A percentile compares a stretch with the other conserved stretches of the same genome.
Conservation (phyloP, 2,329 filamentous ascomycete species). For the Colletotrichum destructivum region DNA sequence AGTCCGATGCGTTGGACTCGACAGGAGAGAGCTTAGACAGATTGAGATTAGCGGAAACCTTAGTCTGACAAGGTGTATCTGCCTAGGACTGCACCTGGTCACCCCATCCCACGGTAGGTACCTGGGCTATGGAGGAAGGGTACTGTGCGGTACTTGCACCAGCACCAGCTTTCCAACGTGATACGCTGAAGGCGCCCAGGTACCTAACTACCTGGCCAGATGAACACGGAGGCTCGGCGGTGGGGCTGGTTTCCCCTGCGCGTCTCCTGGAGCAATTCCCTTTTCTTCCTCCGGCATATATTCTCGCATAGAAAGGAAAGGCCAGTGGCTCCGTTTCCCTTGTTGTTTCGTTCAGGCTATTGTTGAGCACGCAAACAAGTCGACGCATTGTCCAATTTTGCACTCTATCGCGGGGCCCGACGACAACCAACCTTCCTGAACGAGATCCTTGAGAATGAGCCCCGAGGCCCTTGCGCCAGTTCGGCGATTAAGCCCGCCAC, state of each 20-base stretch:
- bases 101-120: no score
- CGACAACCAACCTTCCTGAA: background rate
- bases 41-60: slow-evolving; percentile 28
- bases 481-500: background rate
- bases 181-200: background rate
- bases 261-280: slow-evolving; percentile 26
- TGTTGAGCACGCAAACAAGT: background rate
- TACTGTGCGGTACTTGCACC: no score
- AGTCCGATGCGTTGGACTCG: slow-evolving; percentile 9
- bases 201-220: background rate
- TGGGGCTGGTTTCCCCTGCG: slow-evolving; percentile 26
- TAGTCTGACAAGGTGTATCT: background rate
- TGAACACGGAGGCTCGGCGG: slow-evolving; percentile 21
- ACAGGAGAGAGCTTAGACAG: slow-evolving; percentile 12
- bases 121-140: no score
- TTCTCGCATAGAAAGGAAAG: background rate
- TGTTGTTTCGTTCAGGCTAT: no score
- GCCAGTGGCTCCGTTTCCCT: background rate
- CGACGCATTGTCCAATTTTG: slow-evolving; percentile 2
- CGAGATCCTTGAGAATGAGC: background rate
- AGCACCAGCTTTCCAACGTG: slow-evolving; percentile 2
- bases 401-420: background rate
- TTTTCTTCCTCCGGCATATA: background rate
- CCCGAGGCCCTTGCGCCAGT: slow-evolving; percentile 1
- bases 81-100: no score